Evolutionary conservation across 208 protist species (phyloP), one percentile per base, ranked within the genome.

Genomic region (Crithidia sp.): DNA sequence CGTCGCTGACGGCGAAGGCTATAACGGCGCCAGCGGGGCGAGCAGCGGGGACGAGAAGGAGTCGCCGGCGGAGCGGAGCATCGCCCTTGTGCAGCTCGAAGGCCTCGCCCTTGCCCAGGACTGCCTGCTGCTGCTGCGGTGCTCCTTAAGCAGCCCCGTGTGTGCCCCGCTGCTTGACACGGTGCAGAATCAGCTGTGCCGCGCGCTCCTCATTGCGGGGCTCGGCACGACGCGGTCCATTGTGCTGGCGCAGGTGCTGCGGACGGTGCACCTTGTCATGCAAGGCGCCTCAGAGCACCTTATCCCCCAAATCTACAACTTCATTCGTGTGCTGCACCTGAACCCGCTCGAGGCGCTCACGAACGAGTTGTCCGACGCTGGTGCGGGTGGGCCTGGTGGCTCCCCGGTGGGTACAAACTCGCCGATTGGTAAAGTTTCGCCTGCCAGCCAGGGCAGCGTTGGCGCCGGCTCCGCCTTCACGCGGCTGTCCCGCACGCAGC

Each of bases 181-280:
- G 19, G 67, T 96, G 47, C 83, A 92, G 72, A 83, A 97, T 56
- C 59, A 91, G 44, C 82, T 97, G 45, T 85, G 85, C 71, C 82
- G 94, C 45, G 79, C 88, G 1, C 81, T 97, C 7, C 76, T 97
- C 39, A 82, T 91, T 14, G 81, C 89, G 10, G 87, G 88, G 10
- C 79, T 92, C 12, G 67, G 74, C 52, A 90, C 89, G 9, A 79
- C 65, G 8, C 88, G 94, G 53, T 73, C 89, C 14, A 83, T 95
- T n/a, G 83, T 98, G 28, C 80, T 96, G 43, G 86, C 91, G 61
- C 91, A 93, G 79, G 83, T 95, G 47, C 71, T 97, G 62, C 89
- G 86, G 54, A 93, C 87, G 17, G 76, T 95, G 19, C 91, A 97
- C 67, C 70, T 95, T 58, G 80, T 91, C 12, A 74, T 87, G 17